Evolutionary conservation across 1,284 basidiomycete genomes (phyloP), one percentile per base, ranked within the genome.

Genomic region (Trichosporon sp.): DNA sequence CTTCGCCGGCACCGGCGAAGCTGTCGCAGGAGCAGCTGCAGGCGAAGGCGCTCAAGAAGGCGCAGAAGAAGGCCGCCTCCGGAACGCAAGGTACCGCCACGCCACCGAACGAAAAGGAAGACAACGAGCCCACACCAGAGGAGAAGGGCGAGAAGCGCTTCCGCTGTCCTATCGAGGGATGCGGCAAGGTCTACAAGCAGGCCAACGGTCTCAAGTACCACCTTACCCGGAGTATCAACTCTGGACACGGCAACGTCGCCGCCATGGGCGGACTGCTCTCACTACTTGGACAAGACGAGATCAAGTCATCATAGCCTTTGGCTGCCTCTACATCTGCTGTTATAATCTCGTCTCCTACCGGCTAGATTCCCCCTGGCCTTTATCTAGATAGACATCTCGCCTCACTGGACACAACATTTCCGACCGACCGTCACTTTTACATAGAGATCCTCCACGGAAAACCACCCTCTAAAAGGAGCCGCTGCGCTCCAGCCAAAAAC

Each of bases 151-250:
- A 84, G 70, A 84, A 84, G 72, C 81, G 83, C 27, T 86, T 84
- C 78, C 83, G 84, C 65, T 86, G 85, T 71, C 82, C 82, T 3
- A 82, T 85, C 6, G 83, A 83, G 34, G 85, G 85, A 1, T 86
- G 85, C 69, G 85, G 85, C 69, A 86, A 86, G 75, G 81, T 82
- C 16, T 86, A 86, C 79, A 85, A 85, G 75, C 85, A 86, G 74
- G 77, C 77, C 56, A 79, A 80, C 66, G 79, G 79, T 2, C 69
- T 79, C 36, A 77, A 79, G 67, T 81, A 81, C 69, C 80, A 81
- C 64, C 66, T 81, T 33, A 79, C 77, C 2, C 65, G 75, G 37
- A 74, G 73, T 52, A 78, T 79, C 65, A 79, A 79, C 67, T 75
- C 74, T 19, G 75, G 76, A 4, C 77, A 79, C 69, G 77, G 76